A percentile compares a stretch with the other conserved stretches of the same genome.
Evolutionary conservation across 257 asterid genomes (phyloP).

Genomic region (Solanum sparsipilum): DNA sequence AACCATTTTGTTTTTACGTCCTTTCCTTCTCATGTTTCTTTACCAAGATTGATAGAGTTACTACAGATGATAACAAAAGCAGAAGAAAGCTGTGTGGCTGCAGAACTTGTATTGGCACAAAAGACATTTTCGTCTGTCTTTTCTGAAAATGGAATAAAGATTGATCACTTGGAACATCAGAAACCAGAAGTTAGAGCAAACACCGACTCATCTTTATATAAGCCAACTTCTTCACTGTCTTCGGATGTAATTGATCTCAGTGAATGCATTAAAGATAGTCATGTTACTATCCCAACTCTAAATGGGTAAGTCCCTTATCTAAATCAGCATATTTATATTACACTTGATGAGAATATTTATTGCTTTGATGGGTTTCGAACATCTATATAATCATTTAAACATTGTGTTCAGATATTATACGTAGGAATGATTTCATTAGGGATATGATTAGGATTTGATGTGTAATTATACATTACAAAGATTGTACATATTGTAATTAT

Average conservation of each 20-base stretch:
- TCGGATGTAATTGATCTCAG: conserved; percentile 57
- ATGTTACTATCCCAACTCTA: conserved; percentile 70
- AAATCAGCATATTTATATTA: not conserved
- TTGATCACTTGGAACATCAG: conserved; percentile 19
- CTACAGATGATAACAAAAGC: conserved; percentile 35
- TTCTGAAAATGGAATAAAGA: conserved; percentile 14
- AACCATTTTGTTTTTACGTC: not conserved
- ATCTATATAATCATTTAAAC: not conserved
- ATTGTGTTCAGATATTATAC: not conserved
- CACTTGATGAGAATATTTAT: not conserved
- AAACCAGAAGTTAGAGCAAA: not conserved
- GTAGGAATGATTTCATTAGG: not conserved
- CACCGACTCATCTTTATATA: conserved; percentile 13
- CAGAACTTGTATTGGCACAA: conserved; percentile 56
- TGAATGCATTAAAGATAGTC: conserved; percentile 50
- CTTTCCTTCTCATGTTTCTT: not conserved
- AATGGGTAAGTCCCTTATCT: conserved; percentile 50
- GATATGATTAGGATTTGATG: not conserved
- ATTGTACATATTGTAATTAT: not conserved
- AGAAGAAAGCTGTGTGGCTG: conserved; percentile 24
- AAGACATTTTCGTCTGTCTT: conserved; percentile 39
- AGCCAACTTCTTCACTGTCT: conserved; percentile 15
- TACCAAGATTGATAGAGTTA: not conserved
- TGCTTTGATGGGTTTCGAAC: not conserved
- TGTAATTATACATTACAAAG: not conserved